A percentile compares a stretch with the other conserved stretches of the same genome.
phyloP scores from a whole-genome alignment of 768 basidiomycete genomes.

The Panaeolus cyanescens region DNA sequence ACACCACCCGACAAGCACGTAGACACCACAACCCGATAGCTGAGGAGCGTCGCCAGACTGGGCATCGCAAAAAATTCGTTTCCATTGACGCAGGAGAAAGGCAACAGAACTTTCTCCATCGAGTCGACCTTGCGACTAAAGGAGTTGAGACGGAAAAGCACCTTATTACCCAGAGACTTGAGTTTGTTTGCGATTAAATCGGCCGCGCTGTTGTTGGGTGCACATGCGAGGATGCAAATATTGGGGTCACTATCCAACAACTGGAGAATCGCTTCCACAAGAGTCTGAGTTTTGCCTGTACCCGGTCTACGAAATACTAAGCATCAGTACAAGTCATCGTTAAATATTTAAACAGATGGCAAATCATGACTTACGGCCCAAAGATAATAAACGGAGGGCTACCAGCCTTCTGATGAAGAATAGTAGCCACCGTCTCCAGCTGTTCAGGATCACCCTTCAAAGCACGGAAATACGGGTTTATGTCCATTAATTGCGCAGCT shows the following conservation, averaged over 20 bases:
- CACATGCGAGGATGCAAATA: conserved; percentile 59
- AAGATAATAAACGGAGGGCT: conserved; percentile 60
- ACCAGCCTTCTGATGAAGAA: conserved; percentile 44
- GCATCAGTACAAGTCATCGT: neutral
- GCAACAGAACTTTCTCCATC: conserved; percentile 37
- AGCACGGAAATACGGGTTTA: conserved; percentile 28
- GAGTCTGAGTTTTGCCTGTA: conserved; percentile 69
- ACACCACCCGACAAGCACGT: conserved; percentile 59
- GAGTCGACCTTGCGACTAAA: conserved; percentile 17
- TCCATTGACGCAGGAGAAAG: conserved; percentile 40
- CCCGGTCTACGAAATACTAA: conserved; percentile 43
- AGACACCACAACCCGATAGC: conserved; percentile 54
- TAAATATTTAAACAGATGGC: neutral
- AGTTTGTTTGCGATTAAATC: conserved; percentile 57
- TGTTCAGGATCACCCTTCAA: conserved; percentile 49
- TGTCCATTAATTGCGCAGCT: conserved; percentile 1
- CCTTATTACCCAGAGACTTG: conserved; percentile 24
- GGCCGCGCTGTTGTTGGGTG: conserved; percentile 70
- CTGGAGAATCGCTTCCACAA: conserved; percentile 65
- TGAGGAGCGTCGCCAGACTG: conserved; percentile 32
- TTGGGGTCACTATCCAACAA: conserved; percentile 41
- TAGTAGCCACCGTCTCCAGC: conserved; percentile 50
- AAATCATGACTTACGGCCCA: conserved; percentile 53
- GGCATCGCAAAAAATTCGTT: conserved; percentile 51
- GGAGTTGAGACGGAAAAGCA: neutral